Conservation (phyloP, 192 early-diverging fungal species). For the Phlyctochytrium bullatum region DNA sequence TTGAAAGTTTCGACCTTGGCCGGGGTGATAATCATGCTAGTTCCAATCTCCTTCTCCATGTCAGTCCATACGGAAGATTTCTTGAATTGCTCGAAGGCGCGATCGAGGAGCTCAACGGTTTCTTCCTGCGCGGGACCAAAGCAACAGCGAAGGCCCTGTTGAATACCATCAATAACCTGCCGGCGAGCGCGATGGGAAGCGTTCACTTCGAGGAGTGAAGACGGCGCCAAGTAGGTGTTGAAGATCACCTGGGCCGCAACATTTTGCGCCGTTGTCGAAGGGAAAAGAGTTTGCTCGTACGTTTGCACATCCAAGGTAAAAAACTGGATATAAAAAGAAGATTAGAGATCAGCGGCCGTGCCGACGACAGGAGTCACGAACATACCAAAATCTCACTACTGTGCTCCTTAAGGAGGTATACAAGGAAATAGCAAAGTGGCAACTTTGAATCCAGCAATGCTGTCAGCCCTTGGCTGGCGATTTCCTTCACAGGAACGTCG, state of each 20-base stretch:
- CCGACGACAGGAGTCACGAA: neutral
- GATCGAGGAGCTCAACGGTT: neutral
- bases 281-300: constrained; percentile 28
- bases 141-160: constrained; percentile 6
- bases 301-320: constrained; percentile 22
- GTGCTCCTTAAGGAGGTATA: constrained; percentile 13
- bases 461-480: neutral
- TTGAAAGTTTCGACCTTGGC: neutral
- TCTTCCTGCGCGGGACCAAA: constrained; percentile 3
- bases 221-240: constrained; percentile 9
- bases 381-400: constrained; percentile 22
- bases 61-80: neutral
- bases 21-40: neutral
- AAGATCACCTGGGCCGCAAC: constrained; percentile 7
- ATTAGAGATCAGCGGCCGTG: neutral
- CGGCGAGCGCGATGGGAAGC: neutral
- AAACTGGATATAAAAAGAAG: constrained; percentile 4
- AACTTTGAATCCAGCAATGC: constrained; percentile 18
- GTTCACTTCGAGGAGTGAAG: constrained; percentile 3
- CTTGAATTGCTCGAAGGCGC: neutral
- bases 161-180: neutral
- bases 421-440: constrained; percentile 27
- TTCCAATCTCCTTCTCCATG: neutral
- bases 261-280: constrained; percentile 1
- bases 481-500: constrained; percentile 24